Base-by-base conservation (phyloP, 192 early-diverging fungal genomes). In the Oehlia diaphana region DNA sequence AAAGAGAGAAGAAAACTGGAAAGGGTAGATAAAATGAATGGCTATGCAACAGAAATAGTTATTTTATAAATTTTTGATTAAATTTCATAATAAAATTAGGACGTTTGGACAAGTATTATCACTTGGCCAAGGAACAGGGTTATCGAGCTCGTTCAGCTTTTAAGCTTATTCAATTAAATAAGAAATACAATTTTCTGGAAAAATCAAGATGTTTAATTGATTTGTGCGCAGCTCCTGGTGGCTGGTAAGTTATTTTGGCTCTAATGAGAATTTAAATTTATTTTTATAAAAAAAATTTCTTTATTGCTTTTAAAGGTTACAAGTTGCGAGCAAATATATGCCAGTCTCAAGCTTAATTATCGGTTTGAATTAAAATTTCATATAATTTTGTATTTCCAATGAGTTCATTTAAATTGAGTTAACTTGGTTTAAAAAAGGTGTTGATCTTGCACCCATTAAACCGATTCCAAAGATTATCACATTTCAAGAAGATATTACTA, bases 111-210 rank as follows among this genome's bases (percentile, higher is more conserved):
- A 98, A 98, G 91, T 99, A 96, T 92, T 99, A 98, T 89, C 94
- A 99, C 84, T 92, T 99, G 90, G 98, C 98, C 86, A 99, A 99
- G 89, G 98, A 99, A 82, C 96, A 98, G 84, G 98, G 98, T 72
- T 99, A 96, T 90, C 92, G 97, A 81, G 96, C 98, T 76, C 96
- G 98, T 88, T 97, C 98, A 68, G 98, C 98, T 78, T 99, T 96
- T 91, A 99, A 99, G 90, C 91, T 99, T 63, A 96, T 99, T 80
- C 98, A 99, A 86, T 90, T 99, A 66, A 99, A 99, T 90, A 97
- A 97, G 87, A 98, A 99, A 84, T 99, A 95, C 87, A 95, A 94
- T 87, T 98, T 99, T 83, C 83, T 99, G 33, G 94, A 95, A 74
- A 92, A 94, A 10, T 87, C 97, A 35, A 92, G 93, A 80, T 92